phyloP scores from a whole-genome alignment of 2,329 filamentous ascomycete species.

The Zelopaecilomyces penicillatus region DNA sequence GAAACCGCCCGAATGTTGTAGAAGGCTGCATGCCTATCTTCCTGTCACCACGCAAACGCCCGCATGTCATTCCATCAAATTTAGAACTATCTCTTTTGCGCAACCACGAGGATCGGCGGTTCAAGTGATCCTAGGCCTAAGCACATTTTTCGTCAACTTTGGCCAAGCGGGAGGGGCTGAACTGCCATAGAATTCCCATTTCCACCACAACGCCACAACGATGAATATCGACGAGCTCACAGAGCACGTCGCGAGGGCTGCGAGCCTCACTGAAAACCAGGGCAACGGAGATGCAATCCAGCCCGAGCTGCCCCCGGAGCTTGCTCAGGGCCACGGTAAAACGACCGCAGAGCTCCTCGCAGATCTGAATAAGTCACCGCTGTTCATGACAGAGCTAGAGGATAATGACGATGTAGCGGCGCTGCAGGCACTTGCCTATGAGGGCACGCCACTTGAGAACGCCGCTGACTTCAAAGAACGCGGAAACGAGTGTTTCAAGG shows the following conservation, averaged over 20 bases:
- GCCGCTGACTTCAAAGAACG: slow-evolving; percentile 79
- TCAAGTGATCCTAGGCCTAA: no score
- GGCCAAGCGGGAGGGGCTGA: background rate
- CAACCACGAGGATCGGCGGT: no score
- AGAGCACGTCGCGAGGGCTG: slow-evolving; percentile 30
- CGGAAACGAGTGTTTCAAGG: slow-evolving; percentile 80
- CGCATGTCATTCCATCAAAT: no score
- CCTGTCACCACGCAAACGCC: no score
- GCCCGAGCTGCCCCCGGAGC: slow-evolving; percentile 39
- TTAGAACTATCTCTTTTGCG: no score
- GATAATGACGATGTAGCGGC: slow-evolving; percentile 82
- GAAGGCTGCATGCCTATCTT: no score
- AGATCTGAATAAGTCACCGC: slow-evolving; percentile 56
- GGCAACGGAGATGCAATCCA: slow-evolving; percentile 16
- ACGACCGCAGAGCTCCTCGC: slow-evolving; percentile 47
- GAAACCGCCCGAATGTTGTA: no score
- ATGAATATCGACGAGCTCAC: slow-evolving; percentile 37
- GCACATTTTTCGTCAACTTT: no score
- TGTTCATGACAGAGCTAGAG: slow-evolving; percentile 94
- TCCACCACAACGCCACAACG: slow-evolving; percentile 4
- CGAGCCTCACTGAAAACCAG: slow-evolving; percentile 14
- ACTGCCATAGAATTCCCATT: slow-evolving; percentile 3
- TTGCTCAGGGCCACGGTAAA: slow-evolving; percentile 33
- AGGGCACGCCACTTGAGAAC: slow-evolving; percentile 80
- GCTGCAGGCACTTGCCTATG: slow-evolving; percentile 81